Evolutionary conservation across 352 stramenopile genomes (phyloP).

Genomic region (Phytophthora rubi): DNA sequence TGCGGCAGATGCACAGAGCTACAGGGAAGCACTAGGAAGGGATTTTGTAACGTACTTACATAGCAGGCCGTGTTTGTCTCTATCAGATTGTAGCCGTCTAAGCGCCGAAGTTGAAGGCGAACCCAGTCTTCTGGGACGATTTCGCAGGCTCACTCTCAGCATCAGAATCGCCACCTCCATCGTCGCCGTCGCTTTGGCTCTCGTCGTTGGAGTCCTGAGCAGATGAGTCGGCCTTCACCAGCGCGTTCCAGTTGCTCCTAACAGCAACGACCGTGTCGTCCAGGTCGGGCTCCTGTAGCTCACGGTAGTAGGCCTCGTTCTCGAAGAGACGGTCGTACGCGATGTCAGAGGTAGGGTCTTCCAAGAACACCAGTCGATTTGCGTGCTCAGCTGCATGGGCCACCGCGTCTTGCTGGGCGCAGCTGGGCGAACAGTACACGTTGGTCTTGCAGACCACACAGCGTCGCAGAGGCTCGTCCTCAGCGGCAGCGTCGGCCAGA

Average conservation of each 20-base stretch:
- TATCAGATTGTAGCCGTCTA: constrained; percentile 16
- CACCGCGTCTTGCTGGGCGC: constrained; percentile 43
- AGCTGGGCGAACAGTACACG: constrained; percentile 74
- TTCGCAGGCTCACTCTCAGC: constrained; percentile 19
- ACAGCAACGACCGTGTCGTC: constrained; percentile 48
- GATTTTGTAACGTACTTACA: neutral
- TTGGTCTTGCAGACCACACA: constrained; percentile 83
- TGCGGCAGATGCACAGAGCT: constrained; percentile 2
- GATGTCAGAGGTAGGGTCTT: constrained; percentile 54
- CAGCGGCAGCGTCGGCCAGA: constrained; percentile 40
- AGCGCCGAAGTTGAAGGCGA: constrained; percentile 54
- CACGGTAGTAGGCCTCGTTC: constrained; percentile 66
- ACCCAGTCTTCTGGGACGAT: constrained; percentile 28
- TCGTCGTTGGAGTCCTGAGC: constrained; percentile 21
- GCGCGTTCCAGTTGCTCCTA: constrained; percentile 53
- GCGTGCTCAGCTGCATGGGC: constrained; percentile 73
- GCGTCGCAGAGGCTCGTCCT: constrained; percentile 56
- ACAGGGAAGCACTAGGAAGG: too few relatives aligned
- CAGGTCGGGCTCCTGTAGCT: constrained; percentile 44
- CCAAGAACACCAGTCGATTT: constrained; percentile 69
- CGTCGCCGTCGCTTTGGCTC: constrained; percentile 34
- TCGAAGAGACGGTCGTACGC: constrained; percentile 51
- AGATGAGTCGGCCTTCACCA: constrained; percentile 33
- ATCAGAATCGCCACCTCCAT: constrained; percentile 31
- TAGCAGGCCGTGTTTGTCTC: too few relatives aligned